These are phyloP conservation scores for Scleroderma citrinum DNA, from an alignment of 768 basidiomycete genomes.

Conservation along the genomic window DNA sequence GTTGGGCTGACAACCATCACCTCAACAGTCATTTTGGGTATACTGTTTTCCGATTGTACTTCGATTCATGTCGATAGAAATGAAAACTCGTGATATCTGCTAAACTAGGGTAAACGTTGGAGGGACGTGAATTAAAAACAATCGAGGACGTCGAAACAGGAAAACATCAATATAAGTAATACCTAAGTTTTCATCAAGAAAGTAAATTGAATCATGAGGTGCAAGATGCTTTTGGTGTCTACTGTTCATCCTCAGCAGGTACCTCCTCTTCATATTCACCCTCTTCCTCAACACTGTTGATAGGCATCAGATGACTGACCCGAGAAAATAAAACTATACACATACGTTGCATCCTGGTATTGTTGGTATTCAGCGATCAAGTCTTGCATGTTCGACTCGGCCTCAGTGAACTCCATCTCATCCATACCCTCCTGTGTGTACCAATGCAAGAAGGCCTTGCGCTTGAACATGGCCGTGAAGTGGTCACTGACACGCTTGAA, in stretches of 20 bases:
- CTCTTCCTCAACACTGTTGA: constrained; percentile 72
- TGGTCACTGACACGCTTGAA: constrained; percentile 99
- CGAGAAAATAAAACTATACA: constrained; percentile 11
- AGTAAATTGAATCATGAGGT: constrained; percentile 13
- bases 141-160: constrained; percentile 21
- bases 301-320: constrained; percentile 7
- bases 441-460: constrained; percentile 98
- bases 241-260: constrained; percentile 53
- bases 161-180: constrained; percentile 27
- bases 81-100: constrained; percentile 9
- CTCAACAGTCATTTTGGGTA: background rate
- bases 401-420: constrained; percentile 99
- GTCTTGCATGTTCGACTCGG: constrained; percentile 99
- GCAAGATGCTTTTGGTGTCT: constrained; percentile 21
- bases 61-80: constrained; percentile 8
- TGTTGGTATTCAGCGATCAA: constrained; percentile 97
- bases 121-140: constrained; percentile 23
- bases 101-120: constrained; percentile 24
- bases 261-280: constrained; percentile 85
- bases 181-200: constrained; percentile 33
- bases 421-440: constrained; percentile 99
- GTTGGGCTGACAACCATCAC: too few relatives aligned
- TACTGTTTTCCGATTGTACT: constrained; percentile 2
- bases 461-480: constrained; percentile 99
- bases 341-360: constrained; percentile 91